These are phyloP conservation scores for Yarrowia sp. DNA, from an alignment of 805 yeast genomes.

Conservation along the genomic window DNA sequence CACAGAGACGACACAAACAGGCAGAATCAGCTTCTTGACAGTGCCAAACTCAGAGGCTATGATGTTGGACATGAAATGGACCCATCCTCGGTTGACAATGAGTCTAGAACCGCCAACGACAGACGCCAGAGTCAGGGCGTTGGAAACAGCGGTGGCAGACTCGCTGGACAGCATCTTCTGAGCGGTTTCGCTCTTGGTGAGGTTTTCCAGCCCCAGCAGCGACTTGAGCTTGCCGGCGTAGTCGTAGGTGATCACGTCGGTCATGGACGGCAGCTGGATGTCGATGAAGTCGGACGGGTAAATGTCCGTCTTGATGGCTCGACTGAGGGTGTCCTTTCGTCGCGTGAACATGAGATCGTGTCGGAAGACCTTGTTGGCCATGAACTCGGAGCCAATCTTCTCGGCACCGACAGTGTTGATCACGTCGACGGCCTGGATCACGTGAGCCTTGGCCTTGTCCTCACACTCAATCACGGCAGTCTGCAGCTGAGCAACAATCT, in stretches of 20 bases:
- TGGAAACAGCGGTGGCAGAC: conserved; percentile 41
- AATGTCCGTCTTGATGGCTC: conserved; percentile 65
- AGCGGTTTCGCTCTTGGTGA: conserved; percentile 13
- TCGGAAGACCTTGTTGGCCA: conserved; percentile 57
- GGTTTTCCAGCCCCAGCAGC: conserved; percentile 7
- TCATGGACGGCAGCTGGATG: conserved; percentile 57
- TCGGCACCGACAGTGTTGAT: conserved; percentile 68
- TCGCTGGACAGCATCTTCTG: conserved; percentile 31
- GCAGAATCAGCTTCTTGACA: conserved; percentile 58
- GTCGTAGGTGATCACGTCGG: conserved; percentile 30
- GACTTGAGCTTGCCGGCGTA: conserved; percentile 13
- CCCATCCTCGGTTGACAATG: conserved; percentile 43
- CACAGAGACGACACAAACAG: conserved; percentile 59
- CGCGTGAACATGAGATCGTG: conserved; percentile 83
- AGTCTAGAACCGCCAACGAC: conserved; percentile 47
- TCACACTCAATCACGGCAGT: conserved; percentile 72
- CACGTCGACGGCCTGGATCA: conserved; percentile 65
- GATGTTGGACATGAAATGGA: conserved; percentile 41
- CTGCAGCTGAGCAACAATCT: conserved; percentile 69
- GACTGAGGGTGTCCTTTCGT: conserved; percentile 65
- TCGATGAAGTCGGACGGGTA: conserved; percentile 80
- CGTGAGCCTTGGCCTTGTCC: conserved; percentile 65
- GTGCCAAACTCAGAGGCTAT: conserved; percentile 35
- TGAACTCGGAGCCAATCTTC: conserved; percentile 67
- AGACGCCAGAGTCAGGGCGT: conserved; percentile 46